These are phyloP conservation scores for Schizonepeta tenuifolia DNA, from an alignment of 257 asterid genomes.

Conservation along the genomic window DNA sequence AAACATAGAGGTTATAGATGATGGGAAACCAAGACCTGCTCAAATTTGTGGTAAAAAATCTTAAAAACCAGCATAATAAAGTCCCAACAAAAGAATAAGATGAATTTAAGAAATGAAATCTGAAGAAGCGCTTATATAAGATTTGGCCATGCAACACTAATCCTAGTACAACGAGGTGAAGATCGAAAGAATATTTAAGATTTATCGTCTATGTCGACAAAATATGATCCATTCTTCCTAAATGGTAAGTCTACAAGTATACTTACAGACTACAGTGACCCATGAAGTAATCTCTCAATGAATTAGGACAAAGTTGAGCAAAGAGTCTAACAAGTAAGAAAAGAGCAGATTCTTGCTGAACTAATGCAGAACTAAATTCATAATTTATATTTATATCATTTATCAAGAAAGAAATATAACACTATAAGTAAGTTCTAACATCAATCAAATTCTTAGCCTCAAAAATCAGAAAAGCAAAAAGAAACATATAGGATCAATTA, in stretches of 20 bases:
- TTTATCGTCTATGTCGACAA: not conserved
- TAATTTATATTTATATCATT: not conserved
- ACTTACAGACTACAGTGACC: too few relatives aligned
- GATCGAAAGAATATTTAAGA: not conserved
- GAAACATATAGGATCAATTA: not conserved
- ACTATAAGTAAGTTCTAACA: not conserved
- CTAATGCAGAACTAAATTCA: not conserved
- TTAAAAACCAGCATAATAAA: not conserved
- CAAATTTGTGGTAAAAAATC: constrained; percentile 1
- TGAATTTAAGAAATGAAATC: not conserved
- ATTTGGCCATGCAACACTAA: not conserved
- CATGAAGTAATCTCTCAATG: too few relatives aligned
- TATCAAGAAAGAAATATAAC: not conserved
- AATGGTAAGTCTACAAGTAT: not conserved
- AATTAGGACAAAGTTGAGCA: not conserved
- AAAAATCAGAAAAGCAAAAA: not conserved
- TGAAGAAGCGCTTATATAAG: not conserved
- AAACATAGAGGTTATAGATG: constrained; percentile 49
- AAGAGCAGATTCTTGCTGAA: not conserved
- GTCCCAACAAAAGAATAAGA: not conserved
- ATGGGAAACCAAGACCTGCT: constrained; percentile 57
- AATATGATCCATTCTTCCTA: not conserved
- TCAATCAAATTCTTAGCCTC: not conserved
- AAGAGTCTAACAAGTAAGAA: not conserved
- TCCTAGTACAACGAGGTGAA: not conserved